Evolutionary conservation across 345 rosid species (phyloP).

Genomic region (Cardamine resedifolia): DNA sequence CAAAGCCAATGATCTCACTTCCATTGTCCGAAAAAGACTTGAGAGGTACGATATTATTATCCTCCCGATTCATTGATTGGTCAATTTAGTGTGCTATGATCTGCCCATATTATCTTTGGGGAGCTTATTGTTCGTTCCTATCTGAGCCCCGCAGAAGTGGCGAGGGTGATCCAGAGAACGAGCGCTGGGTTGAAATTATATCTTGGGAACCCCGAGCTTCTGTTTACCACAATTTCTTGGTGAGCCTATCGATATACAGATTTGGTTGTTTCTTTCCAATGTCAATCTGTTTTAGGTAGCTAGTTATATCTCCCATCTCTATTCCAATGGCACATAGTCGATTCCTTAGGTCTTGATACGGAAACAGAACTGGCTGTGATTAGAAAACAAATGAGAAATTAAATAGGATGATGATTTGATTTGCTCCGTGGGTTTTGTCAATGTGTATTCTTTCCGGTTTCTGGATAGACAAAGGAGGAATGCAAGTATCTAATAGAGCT

Average conservation of each 20-base stretch:
- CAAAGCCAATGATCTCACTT: constrained; percentile 75
- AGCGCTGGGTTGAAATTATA: constrained; percentile 82
- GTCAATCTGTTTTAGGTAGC: not conserved
- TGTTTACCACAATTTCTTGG: constrained; percentile 88
- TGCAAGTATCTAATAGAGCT: constrained; percentile 73
- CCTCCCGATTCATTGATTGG: not conserved
- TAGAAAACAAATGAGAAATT: too few relatives aligned
- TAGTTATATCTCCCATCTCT: not conserved
- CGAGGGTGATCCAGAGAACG: constrained; percentile 51
- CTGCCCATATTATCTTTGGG: not conserved
- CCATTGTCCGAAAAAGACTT: constrained; percentile 50
- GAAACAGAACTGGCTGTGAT: not conserved
- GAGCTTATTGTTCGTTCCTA: not conserved
- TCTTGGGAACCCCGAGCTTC: constrained; percentile 96
- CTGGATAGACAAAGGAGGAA: constrained; percentile 67
- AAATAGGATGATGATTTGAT: too few relatives aligned
- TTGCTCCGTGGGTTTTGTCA: not conserved
- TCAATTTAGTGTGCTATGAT: not conserved
- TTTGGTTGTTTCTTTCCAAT: not conserved
- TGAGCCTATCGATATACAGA: constrained; percentile 35
- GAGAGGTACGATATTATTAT: constrained; percentile 40
- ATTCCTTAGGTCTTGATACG: not conserved
- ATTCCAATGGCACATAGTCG: not conserved
- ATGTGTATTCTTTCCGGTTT: too few relatives aligned
- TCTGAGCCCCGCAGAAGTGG: constrained; percentile 38